Evolutionary conservation across 1,284 basidiomycete species (phyloP).

Genomic region (Apiotrichum sp.): DNA sequence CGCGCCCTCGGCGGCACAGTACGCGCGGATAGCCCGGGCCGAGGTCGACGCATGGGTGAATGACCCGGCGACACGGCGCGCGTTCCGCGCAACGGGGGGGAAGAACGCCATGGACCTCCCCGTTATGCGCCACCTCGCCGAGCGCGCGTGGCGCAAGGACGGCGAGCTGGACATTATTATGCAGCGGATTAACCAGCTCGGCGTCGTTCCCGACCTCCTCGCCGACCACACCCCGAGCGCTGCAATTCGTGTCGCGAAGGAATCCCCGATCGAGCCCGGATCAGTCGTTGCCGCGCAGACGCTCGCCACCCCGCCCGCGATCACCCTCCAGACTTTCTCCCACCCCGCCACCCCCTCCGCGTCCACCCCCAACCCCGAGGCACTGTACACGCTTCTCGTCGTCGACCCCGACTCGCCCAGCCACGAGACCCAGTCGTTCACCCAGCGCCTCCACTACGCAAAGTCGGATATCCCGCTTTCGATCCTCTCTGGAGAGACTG

Average conservation of each 20-base stretch:
- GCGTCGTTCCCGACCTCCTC: conserved; percentile 80
- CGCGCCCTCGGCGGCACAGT: conserved; percentile 9
- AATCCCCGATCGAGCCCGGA: conserved; percentile 63
- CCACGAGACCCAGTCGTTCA: conserved; percentile 58
- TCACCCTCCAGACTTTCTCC: conserved; percentile 27
- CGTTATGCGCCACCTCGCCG: conserved; percentile 71
- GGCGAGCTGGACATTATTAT: conserved; percentile 81
- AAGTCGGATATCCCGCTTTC: conserved; percentile 79
- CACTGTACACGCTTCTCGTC: conserved; percentile 78
- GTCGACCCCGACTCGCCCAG: conserved; percentile 84
- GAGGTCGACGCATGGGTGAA: conserved; percentile 40
- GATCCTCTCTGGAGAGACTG: conserved; percentile 51
- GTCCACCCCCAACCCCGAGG: conserved; percentile 52
- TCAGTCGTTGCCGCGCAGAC: conserved; percentile 58
- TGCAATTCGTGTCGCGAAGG: conserved; percentile 35
- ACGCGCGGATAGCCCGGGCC: conserved; percentile 23
- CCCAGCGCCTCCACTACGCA: conserved; percentile 78
- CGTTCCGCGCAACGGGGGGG: conserved; percentile 34
- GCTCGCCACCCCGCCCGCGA: conserved; percentile 23
- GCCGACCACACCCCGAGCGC: conserved; percentile 61
- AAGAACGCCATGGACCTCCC: conserved; percentile 50
- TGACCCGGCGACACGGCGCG: conserved; percentile 35
- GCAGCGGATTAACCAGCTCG: conserved; percentile 85
- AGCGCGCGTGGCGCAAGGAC: conserved; percentile 77
- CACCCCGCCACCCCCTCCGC: conserved; percentile 51